phyloP scores from a whole-genome alignment of 495 filamentous ascomycete species.

The Evernia prunastri region DNA sequence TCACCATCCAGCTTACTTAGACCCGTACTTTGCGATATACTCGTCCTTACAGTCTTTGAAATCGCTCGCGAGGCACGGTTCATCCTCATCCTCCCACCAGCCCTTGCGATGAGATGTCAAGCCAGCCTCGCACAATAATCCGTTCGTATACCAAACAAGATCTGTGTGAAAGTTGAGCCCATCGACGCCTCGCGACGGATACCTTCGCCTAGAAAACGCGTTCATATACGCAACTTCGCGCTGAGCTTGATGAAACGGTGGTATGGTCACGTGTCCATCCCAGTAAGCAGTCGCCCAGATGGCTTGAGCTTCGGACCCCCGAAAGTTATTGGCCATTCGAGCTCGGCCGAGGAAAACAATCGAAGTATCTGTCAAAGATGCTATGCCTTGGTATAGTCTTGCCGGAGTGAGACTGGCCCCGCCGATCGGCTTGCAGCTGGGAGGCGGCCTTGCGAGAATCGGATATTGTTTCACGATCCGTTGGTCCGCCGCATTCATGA shows the following conservation, averaged over 20 bases:
- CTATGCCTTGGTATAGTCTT: slow-evolving; percentile 38
- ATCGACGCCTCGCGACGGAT: slow-evolving; percentile 32
- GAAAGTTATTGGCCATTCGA: slow-evolving; percentile 33
- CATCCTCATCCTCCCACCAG: slow-evolving; percentile 26
- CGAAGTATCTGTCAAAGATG: slow-evolving; percentile 33
- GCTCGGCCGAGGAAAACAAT: slow-evolving; percentile 38
- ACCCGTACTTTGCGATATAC: slow-evolving; percentile 24
- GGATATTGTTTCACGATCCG: slow-evolving; percentile 35
- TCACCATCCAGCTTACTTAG: not conserved
- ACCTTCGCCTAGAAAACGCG: slow-evolving; percentile 35
- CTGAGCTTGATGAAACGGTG: slow-evolving; percentile 27
- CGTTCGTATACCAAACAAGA: slow-evolving; percentile 32
- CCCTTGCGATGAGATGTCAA: slow-evolving; percentile 30
- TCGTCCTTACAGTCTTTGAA: slow-evolving; percentile 28
- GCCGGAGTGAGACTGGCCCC: slow-evolving; percentile 29
- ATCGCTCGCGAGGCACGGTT: slow-evolving; percentile 27
- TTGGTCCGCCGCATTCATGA: slow-evolving; percentile 33
- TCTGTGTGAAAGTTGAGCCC: slow-evolving; percentile 39
- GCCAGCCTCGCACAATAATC: slow-evolving; percentile 31
- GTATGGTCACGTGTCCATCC: slow-evolving; percentile 33
- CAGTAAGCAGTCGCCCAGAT: slow-evolving; percentile 40
- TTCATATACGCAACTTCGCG: slow-evolving; percentile 32
- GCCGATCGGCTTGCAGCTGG: slow-evolving; percentile 25
- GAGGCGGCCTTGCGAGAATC: slow-evolving; percentile 34
- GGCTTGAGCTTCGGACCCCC: slow-evolving; percentile 38